These are phyloP conservation scores for Purpureocillium lavendulum DNA, from an alignment of 2,329 filamentous ascomycete genomes.

Conservation along the genomic window DNA sequence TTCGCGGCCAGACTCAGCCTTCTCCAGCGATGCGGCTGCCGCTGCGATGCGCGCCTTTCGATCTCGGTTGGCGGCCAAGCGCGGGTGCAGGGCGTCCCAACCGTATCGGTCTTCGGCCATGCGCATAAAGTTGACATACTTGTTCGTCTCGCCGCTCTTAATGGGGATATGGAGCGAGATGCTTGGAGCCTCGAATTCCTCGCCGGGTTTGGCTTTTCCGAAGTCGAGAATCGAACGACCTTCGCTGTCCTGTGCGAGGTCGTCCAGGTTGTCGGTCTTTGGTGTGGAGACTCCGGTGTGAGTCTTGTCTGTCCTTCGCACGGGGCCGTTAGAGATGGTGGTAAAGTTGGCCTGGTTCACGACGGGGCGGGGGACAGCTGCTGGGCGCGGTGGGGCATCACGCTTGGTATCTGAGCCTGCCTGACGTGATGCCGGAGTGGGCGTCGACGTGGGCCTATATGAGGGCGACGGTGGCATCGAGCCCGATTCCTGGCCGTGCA, in stretches of 20 bases:
- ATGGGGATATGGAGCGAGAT: constrained; percentile 81
- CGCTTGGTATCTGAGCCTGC: constrained; percentile 28
- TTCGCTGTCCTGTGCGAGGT: constrained; percentile 28
- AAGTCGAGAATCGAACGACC: constrained; percentile 55
- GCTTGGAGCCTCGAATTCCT: constrained; percentile 56
- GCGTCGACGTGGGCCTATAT: constrained; percentile 22
- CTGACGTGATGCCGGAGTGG: constrained; percentile 23
- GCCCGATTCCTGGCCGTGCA: constrained; percentile 23
- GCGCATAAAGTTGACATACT: constrained; percentile 91
- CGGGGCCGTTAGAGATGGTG: constrained; percentile 29
- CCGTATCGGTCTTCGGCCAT: constrained; percentile 91
- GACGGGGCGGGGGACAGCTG: constrained; percentile 20
- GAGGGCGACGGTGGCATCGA: constrained; percentile 36
- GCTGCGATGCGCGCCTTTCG: constrained; percentile 82
- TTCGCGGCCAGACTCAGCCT: constrained; percentile 58
- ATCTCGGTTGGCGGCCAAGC: constrained; percentile 80
- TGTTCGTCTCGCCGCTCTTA: constrained; percentile 66
- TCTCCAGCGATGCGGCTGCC: constrained; percentile 77
- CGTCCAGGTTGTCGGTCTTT: constrained; percentile 40
- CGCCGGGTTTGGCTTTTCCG: constrained; percentile 48
- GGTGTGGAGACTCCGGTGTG: constrained; percentile 34
- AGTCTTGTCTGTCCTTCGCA: constrained; percentile 38
- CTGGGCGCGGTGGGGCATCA: constrained; percentile 23
- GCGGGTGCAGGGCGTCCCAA: constrained; percentile 87
- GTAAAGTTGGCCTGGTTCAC: constrained; percentile 31